phyloP scores from a whole-genome alignment of 257 asterid species.

The Ajuga chamaepitys region DNA sequence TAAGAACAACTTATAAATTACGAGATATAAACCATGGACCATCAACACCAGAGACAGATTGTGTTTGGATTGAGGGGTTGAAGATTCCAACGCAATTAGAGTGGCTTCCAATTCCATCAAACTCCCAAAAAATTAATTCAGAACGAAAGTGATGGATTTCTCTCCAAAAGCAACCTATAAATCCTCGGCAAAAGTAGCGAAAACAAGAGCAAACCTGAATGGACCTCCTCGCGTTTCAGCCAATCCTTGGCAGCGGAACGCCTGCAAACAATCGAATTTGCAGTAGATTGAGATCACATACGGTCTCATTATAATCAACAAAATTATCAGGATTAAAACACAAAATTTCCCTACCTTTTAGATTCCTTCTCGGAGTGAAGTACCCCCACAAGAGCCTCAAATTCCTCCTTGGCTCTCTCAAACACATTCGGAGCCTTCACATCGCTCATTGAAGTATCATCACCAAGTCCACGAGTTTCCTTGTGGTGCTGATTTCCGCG shows the following conservation, averaged over 20 bases:
- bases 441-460: constrained; percentile 41
- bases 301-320: neutral
- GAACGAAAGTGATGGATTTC: too few species aligned
- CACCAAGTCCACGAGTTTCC: constrained; percentile 69
- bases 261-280: constrained; percentile 30
- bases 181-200: neutral
- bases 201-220: constrained; percentile 14
- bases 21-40: neutral
- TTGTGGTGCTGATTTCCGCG: constrained; percentile 29
- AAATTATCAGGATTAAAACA: neutral
- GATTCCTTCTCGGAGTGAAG: constrained; percentile 52
- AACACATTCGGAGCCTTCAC: constrained; percentile 77
- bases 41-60: neutral
- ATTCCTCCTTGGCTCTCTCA: constrained; percentile 75
- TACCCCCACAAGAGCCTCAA: constrained; percentile 61
- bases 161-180: too few species aligned
- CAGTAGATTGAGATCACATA: neutral
- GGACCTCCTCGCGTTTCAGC: constrained; percentile 24
- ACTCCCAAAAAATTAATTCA: too few species aligned
- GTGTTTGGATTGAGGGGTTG: too few species aligned
- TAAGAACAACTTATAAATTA: neutral
- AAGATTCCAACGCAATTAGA: too few species aligned
- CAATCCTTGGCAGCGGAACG: constrained; percentile 17
- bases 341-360: constrained; percentile 22
- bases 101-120: too few species aligned